Conservation (phyloP, 2,329 filamentous ascomycete genomes). For the Diaporthe helianthi region DNA sequence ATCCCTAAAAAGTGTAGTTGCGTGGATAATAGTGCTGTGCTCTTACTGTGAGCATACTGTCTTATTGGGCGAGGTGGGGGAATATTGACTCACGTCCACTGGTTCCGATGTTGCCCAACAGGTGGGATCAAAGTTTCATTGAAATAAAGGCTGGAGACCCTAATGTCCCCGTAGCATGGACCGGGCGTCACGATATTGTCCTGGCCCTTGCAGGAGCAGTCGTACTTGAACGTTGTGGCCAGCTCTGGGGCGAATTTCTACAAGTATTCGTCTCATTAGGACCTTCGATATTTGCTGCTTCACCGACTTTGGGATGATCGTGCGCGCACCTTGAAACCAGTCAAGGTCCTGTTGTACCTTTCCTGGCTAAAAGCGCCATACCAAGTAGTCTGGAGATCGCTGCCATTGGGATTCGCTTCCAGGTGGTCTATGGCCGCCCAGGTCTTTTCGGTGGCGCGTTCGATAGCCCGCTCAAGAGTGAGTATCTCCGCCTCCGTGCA, state of each 20-base stretch:
- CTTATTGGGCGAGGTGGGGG: no score
- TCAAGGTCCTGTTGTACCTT: background rate
- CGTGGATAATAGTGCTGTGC: background rate
- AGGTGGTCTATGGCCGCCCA: slow-evolving; percentile 10
- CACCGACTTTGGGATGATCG: background rate
- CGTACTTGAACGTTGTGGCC: background rate
- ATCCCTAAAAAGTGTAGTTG: background rate
- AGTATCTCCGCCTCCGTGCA: background rate
- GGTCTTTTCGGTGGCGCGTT: background rate
- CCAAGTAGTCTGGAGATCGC: background rate
- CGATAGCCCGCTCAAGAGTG: slow-evolving; percentile 8
- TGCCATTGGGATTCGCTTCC: slow-evolving; percentile 1
- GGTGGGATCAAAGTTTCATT: background rate
- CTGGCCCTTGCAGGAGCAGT: background rate
- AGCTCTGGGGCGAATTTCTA: slow-evolving; percentile 9
- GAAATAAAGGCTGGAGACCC: background rate
- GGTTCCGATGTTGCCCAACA: slow-evolving; percentile 2
- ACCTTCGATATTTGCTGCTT: no score
- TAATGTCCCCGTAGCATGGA: background rate
- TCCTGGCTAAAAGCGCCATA: background rate
- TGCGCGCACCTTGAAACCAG: background rate
- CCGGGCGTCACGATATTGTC: background rate
- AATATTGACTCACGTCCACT: background rate
- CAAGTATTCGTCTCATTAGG: background rate
- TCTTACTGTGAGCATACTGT: background rate